phyloP scores from a whole-genome alignment of 2,329 filamentous ascomycete genomes.

The Grosmannia huntii region DNA sequence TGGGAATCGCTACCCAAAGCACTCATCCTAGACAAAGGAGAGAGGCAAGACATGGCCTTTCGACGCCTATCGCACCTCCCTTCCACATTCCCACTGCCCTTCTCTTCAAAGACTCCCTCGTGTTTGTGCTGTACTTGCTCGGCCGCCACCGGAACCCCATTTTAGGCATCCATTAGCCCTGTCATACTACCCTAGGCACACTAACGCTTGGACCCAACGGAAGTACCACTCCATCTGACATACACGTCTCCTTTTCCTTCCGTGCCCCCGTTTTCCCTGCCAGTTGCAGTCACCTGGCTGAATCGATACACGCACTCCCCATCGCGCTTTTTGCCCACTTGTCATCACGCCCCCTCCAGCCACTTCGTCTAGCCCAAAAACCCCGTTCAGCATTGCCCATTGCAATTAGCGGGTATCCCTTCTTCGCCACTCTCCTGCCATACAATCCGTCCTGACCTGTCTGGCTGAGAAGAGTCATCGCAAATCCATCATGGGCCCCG shows the following conservation, averaged over 20 bases:
- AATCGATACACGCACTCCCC: conserved; percentile 5
- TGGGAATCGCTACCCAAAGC: too few relatives aligned
- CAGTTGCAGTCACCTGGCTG: conserved; percentile 23
- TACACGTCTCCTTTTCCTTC: conserved; percentile 1
- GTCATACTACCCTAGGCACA: background rate
- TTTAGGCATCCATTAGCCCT: conserved; percentile 17
- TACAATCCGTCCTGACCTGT: conserved; percentile 1
- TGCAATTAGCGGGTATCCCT: conserved; percentile 9
- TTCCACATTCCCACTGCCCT: background rate
- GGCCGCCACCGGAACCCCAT: conserved; percentile 17
- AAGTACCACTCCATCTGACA: conserved; percentile 15
- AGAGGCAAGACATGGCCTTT: background rate
- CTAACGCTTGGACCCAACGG: conserved; percentile 12
- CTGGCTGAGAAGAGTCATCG: conserved; percentile 12
- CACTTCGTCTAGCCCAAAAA: conserved; percentile 2
- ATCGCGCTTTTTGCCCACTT: conserved; percentile 7
- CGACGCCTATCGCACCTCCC: background rate
- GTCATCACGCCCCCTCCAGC: conserved; percentile 10
- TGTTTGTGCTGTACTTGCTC: conserved; percentile 10
- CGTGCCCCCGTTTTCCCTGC: conserved; percentile 9
- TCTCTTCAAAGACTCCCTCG: conserved; percentile 1
- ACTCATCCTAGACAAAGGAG: background rate
- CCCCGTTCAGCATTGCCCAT: conserved; percentile 5
- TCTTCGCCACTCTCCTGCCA: conserved; percentile 8
- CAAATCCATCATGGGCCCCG: conserved; percentile 10